Base-by-base conservation (phyloP, 2,329 filamentous ascomycete species). In the Alternaria sp. region DNA sequence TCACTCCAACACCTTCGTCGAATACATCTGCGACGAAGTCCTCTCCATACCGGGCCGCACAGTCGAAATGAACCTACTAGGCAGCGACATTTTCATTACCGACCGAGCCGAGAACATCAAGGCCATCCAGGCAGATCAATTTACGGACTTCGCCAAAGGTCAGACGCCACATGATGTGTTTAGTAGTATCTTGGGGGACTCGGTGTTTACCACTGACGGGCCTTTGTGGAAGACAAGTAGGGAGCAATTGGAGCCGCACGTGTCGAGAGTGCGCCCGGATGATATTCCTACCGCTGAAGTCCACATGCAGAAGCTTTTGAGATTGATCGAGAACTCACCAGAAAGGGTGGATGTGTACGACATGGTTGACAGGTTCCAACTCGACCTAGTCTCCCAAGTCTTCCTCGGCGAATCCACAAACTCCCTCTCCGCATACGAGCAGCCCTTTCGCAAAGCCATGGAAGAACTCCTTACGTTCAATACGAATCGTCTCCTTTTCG, bases 21-120 rank as follows among this genome's bases (percentile, higher is more conserved):
- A 61, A 15, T 61, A 61, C 40, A 50, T 61, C 53, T 61, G 59
- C 19, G 53, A 61, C 8, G 59, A 61, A 52, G 44, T 61, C 6
- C 53, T 61, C 25, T 28, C 55, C 7, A 56, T 51, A 15, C 58
- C 58, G 11, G 58, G 58, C 55, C 51, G 58, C 13, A 62, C 60
- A 15, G 47, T 62, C 11, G 60, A 62, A 44, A 59, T 62, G 55
- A 59, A 62, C 23, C 43, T 62, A 17, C 55, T 62, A 10, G 60
- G 60, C 6, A 56, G 55, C 10, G 50, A 59, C 9, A 59, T 62
- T 6, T 59, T 62, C 49, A 59, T 62, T 21, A 62, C 60, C 40
- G 60, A 62, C 32, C 47, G 56, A 44, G 55, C 60, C 15, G 60
- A 62, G 30, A 62, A 62, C 28, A 62, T 62, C 55, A 62, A 62